Conservation (phyloP, 116 monocot species). For the Trichopus zeylanicus region DNA sequence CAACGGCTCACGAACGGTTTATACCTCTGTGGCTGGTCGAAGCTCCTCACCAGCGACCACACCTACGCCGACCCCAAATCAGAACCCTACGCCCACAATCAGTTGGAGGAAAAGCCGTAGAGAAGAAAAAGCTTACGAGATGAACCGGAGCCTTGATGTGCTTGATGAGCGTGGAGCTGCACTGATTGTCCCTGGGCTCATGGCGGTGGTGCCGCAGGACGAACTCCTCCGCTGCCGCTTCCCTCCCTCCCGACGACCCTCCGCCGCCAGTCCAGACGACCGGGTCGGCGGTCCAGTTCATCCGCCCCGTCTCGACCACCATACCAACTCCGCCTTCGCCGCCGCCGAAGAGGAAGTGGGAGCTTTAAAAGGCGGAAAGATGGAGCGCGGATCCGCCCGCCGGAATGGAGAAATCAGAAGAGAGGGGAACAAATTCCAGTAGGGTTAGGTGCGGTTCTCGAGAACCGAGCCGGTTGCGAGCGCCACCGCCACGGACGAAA, state of each 20-base stretch:
- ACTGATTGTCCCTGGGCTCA: constrained; percentile 56
- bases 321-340: not conserved
- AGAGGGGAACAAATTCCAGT: too few relatives aligned
- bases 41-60: constrained; percentile 67
- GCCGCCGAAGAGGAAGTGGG: too few relatives aligned
- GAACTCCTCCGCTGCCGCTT: constrained; percentile 46
- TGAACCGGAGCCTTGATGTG: constrained; percentile 76
- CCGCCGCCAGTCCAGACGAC: not conserved
- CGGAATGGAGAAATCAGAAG: too few relatives aligned
- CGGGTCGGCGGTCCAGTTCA: too few relatives aligned
- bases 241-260: not conserved
- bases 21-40: constrained; percentile 65
- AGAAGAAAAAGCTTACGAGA: constrained; percentile 28
- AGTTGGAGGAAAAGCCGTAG: not conserved
- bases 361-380: not conserved
- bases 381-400: not conserved
- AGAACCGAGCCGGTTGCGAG: not conserved
- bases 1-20: constrained; percentile 68
- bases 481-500: not conserved
- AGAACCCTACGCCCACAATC: not conserved
- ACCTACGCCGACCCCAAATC: constrained; percentile 18
- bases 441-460: not conserved
- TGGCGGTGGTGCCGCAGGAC: constrained; percentile 59
- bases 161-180: constrained; percentile 59
- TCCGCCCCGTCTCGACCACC: too few relatives aligned